Percentiles rank a stretch among this genome's conserved stretches.
phyloP scores from a whole-genome alignment of 75 land plant genomes.

The Chamaecyparis obtusa region DNA sequence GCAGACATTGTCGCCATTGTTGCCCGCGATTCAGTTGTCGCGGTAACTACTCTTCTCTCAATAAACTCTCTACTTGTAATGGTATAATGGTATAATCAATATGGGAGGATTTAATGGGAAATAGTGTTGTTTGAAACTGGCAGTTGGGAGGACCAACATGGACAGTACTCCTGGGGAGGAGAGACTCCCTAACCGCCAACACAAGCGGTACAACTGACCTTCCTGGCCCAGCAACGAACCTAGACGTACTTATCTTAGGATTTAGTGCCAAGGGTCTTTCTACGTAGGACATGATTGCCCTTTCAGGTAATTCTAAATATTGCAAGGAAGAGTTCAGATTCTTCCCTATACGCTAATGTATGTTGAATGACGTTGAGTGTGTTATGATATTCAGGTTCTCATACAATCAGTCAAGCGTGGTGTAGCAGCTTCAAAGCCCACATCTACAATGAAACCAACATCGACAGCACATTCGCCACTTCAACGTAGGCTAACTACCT shows the following conservation, averaged over 20 bases:
- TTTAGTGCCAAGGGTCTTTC: constrained; percentile 16
- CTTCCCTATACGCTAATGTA: too few species aligned
- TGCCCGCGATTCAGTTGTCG: constrained; percentile 37
- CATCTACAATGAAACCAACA: too few species aligned
- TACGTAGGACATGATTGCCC: constrained; percentile 25
- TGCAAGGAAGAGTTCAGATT: too few species aligned
- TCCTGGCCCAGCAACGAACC: neutral
- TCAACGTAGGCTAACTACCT: too few species aligned
- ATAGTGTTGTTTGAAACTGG: too few species aligned
- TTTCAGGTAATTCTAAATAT: constrained; percentile 13
- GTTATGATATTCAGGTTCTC: constrained; percentile 7
- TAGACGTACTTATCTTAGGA: neutral
- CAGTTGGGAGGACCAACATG: constrained; percentile 19
- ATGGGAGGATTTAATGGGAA: too few species aligned
- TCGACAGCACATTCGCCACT: too few species aligned
- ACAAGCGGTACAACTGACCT: constrained; percentile 8
- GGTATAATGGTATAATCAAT: too few species aligned
- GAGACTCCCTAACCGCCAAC: constrained; percentile 30
- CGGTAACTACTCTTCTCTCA: constrained; percentile 14
- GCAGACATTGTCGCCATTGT: constrained; percentile 50
- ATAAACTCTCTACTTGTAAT: too few species aligned
- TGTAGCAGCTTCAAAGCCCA: too few species aligned
- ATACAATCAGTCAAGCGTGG: constrained; percentile 8
- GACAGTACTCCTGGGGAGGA: constrained; percentile 28
- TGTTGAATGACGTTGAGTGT: too few species aligned